A percentile compares a stretch with the other conserved stretches of the same genome.
Evolutionary conservation across 768 basidiomycete genomes (phyloP).

Genomic region (Agaricus subrufescens): DNA sequence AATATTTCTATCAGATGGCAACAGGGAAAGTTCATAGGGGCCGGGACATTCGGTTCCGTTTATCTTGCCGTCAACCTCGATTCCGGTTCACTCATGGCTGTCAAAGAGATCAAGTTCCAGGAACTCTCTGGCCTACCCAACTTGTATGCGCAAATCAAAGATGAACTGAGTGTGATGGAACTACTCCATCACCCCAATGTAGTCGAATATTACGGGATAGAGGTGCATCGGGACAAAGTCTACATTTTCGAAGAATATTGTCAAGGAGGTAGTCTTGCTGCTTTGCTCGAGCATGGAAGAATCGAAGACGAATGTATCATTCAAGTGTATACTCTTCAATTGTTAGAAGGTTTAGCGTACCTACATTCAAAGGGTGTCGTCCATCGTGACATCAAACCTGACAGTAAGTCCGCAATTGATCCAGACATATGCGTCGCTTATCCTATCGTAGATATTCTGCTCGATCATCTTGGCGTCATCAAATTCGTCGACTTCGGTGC

Average conservation of each 20-base stretch:
- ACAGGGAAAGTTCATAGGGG: slow-evolving; percentile 95
- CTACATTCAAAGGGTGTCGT: slow-evolving; percentile 90
- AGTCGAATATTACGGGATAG: slow-evolving; percentile 98
- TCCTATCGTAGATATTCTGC: slow-evolving; percentile 72
- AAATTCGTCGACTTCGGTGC: slow-evolving; percentile 98
- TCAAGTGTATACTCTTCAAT: slow-evolving; percentile 94
- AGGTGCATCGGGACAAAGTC: slow-evolving; percentile 97
- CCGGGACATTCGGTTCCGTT: slow-evolving; percentile 99
- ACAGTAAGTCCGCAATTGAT: slow-evolving; percentile 60
- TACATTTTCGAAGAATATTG: slow-evolving; percentile 99
- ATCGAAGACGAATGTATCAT: slow-evolving; percentile 97
- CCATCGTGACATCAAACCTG: slow-evolving; percentile 97
- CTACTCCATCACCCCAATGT: slow-evolving; percentile 97
- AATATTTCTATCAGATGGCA: slow-evolving; percentile 98
- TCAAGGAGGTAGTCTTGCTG: slow-evolving; percentile 88
- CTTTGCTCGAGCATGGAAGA: slow-evolving; percentile 85
- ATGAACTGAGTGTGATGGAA: slow-evolving; percentile 97
- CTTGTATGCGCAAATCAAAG: slow-evolving; percentile 88
- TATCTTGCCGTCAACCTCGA: slow-evolving; percentile 97
- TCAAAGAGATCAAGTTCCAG: slow-evolving; percentile 98
- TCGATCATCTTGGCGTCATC: slow-evolving; percentile 86
- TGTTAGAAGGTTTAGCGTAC: slow-evolving; percentile 92
- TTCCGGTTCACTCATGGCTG: slow-evolving; percentile 94
- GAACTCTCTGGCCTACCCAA: slow-evolving; percentile 86
- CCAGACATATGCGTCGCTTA: background rate